Percentiles rank a stretch among this genome's conserved stretches.
These are phyloP conservation scores for Blakeslea trispora DNA, from an alignment of 371 early-diverging fungal species.

Conservation along the genomic window DNA sequence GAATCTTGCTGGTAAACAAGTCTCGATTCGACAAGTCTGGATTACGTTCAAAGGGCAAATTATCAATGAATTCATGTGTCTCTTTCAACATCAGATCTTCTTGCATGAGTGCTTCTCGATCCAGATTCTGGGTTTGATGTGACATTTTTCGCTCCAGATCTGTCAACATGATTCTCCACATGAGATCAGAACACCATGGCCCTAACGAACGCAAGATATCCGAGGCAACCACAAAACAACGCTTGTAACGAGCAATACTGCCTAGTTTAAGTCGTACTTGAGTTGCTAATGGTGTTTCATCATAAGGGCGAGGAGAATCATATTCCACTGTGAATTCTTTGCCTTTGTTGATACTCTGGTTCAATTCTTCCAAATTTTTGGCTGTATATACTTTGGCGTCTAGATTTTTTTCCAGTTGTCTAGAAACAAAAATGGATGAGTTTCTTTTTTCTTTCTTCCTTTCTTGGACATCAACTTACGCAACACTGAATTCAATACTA, in stretches of 20 bases:
- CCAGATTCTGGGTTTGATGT: conserved; percentile 16
- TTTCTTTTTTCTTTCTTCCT: too few relatives aligned
- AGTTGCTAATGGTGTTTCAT: conserved; percentile 42
- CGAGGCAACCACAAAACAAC: conserved; percentile 37
- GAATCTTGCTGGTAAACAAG: conserved; percentile 63
- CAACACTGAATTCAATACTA: conserved; percentile 40
- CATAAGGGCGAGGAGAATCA: conserved; percentile 36
- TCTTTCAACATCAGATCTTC: conserved; percentile 33
- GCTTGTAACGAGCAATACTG: conserved; percentile 32
- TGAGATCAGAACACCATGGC: conserved; percentile 65
- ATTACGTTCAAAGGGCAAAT: conserved; percentile 27
- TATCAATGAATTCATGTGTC: conserved; percentile 20
- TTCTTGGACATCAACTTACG: too few relatives aligned
- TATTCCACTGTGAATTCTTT: conserved; percentile 58
- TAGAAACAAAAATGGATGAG: conserved; percentile 11
- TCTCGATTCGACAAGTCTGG: conserved; percentile 28
- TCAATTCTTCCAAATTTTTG: conserved; percentile 33
- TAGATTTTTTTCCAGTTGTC: conserved; percentile 71
- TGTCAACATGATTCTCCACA: conserved; percentile 51
- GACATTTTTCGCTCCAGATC: conserved; percentile 30
- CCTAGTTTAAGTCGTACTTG: conserved; percentile 43
- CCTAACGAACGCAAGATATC: conserved; percentile 57
- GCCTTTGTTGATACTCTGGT: conserved; percentile 45
- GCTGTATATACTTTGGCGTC: conserved; percentile 69
- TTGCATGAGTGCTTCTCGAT: conserved; percentile 26